Percentiles rank a stretch among this genome's conserved stretches.
These are phyloP conservation scores for Trapa incisa DNA, from an alignment of 345 rosid genomes.

Conservation along the genomic window DNA sequence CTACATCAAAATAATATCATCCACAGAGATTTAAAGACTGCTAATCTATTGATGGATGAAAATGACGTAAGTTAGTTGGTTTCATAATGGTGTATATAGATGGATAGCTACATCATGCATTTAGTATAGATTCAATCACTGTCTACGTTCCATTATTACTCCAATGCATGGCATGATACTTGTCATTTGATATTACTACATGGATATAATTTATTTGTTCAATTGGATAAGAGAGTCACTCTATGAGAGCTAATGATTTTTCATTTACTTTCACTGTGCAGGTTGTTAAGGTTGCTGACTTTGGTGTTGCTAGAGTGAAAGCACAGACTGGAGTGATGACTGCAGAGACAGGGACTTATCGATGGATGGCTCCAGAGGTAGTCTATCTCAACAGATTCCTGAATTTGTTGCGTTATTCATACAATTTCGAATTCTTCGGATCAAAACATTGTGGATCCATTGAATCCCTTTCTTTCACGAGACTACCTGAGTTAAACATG, in stretches of 20 bases:
- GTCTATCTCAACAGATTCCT: not conserved
- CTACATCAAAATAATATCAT: conserved; percentile 90
- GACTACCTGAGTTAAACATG: not conserved
- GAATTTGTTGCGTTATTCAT: not conserved
- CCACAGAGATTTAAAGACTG: conserved; percentile 93
- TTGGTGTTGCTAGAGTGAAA: conserved; percentile 95
- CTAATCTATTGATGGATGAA: conserved; percentile 96
- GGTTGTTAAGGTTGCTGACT: conserved; percentile 98
- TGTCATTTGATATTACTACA: not conserved
- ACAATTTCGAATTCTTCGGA: not conserved
- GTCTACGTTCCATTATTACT: not conserved
- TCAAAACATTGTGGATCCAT: not conserved
- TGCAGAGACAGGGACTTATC: conserved; percentile 97
- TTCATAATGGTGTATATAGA: not conserved
- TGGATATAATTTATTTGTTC: not conserved
- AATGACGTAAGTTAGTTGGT: conserved; percentile 51
- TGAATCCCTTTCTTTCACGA: not conserved
- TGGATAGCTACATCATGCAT: too few relatives aligned
- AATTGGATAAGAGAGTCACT: not conserved
- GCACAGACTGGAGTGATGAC: conserved; percentile 97
- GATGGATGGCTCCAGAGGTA: conserved; percentile 99
- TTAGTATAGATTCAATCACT: too few relatives aligned
- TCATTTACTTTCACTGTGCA: conserved; percentile 15
- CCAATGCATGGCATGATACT: not conserved
- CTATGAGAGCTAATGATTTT: not conserved